Evolutionary conservation across 352 stramenopile species (phyloP).

Genomic region (Phytophthora ohioensis): DNA sequence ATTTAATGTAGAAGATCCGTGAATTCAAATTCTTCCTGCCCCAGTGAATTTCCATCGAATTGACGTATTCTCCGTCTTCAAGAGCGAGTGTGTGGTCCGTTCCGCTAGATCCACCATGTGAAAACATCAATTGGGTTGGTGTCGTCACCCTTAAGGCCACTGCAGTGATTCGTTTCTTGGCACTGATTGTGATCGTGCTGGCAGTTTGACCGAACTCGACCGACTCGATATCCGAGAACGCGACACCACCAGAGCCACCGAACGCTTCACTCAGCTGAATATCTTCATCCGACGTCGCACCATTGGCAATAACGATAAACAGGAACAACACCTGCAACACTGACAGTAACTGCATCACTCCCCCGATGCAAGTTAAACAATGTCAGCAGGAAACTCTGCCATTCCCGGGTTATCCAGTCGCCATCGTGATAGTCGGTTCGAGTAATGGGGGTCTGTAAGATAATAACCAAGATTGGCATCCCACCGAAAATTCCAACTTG

Average conservation of each 20-base stretch:
- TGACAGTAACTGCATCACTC: constrained; percentile 11
- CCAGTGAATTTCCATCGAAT: constrained; percentile 43
- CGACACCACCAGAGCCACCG: constrained; percentile 30
- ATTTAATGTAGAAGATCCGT: constrained; percentile 38
- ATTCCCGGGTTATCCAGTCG: neutral
- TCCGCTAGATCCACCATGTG: constrained; percentile 35
- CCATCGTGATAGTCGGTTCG: constrained; percentile 22
- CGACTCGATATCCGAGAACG: constrained; percentile 42
- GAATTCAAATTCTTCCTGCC: constrained; percentile 10
- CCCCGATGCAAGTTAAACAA: constrained; percentile 9
- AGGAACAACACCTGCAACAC: constrained; percentile 26
- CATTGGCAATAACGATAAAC: constrained; percentile 10
- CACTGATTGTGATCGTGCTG: constrained; percentile 33
- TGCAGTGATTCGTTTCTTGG: constrained; percentile 23
- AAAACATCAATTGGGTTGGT: constrained; percentile 24
- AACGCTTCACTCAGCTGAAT: constrained; percentile 37
- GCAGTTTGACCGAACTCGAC: constrained; percentile 31
- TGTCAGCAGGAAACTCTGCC: neutral
- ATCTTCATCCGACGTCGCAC: constrained; percentile 36
- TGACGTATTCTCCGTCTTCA: constrained; percentile 33
- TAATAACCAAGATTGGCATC: constrained; percentile 35
- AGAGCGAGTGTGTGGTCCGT: constrained; percentile 32
- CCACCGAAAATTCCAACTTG: neutral
- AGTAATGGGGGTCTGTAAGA: constrained; percentile 21
- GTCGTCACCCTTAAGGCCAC: constrained; percentile 26